Percentiles rank a stretch among this genome's conserved stretches.
phyloP scores from a whole-genome alignment of 768 basidiomycete species.

The Calocybe gangraenosa region DNA sequence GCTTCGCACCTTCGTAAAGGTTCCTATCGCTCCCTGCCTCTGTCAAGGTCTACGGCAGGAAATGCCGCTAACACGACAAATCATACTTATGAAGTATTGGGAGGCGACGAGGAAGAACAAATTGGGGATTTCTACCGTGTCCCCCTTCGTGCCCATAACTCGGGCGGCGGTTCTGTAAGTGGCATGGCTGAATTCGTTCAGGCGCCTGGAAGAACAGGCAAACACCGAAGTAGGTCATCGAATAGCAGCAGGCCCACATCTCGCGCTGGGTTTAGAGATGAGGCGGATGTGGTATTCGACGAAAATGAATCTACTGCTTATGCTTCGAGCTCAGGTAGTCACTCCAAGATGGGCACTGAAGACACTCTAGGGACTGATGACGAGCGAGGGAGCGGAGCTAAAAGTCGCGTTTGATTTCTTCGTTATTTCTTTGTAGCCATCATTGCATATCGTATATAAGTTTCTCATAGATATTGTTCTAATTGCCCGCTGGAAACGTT shows the following conservation, averaged over 20 bases:
- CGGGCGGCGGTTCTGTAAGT: slow-evolving; percentile 37
- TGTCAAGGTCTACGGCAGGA: slow-evolving; percentile 38
- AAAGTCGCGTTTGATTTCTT: slow-evolving; percentile 12
- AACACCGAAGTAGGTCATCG: slow-evolving; percentile 10
- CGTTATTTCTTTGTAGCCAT: background rate
- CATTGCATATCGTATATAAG: background rate
- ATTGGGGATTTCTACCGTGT: slow-evolving; percentile 67
- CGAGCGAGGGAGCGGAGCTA: slow-evolving; percentile 23
- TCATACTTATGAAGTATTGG: slow-evolving; percentile 35
- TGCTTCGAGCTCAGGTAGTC: slow-evolving; percentile 35
- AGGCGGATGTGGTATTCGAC: slow-evolving; percentile 62
- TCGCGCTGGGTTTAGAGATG: slow-evolving; percentile 26
- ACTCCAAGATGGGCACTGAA: slow-evolving; percentile 42
- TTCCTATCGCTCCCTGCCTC: slow-evolving; percentile 79
- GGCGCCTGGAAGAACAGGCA: slow-evolving; percentile 33
- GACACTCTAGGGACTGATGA: slow-evolving; percentile 34
- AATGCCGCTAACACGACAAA: slow-evolving; percentile 25
- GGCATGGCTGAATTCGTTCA: slow-evolving; percentile 64
- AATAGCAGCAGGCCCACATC: slow-evolving; percentile 16
- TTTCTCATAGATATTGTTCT: slow-evolving; percentile 2
- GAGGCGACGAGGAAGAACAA: slow-evolving; percentile 54
- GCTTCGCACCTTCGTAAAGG: slow-evolving; percentile 89
- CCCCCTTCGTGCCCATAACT: slow-evolving; percentile 45
- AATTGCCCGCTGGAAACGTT: too few species aligned
- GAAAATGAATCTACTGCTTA: slow-evolving; percentile 45